Conservation (phyloP, 2,329 filamentous ascomycete species). For the Furcasterigmium furcatum region DNA sequence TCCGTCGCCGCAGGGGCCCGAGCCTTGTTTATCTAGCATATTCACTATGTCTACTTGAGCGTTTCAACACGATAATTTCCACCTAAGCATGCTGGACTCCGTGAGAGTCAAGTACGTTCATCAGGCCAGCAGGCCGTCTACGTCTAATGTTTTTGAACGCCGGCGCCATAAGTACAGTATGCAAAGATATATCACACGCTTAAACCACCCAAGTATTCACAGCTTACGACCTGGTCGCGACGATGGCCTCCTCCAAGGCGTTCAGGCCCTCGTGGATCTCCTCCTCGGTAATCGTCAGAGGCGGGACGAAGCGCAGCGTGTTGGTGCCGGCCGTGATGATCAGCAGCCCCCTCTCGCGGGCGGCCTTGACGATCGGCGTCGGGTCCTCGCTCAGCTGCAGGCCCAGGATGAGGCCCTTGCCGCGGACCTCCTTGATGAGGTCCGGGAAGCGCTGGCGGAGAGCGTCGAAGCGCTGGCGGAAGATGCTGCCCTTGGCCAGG, state of each 20-base stretch:
- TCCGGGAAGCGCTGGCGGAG: conserved; percentile 55
- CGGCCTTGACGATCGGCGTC: conserved; percentile 73
- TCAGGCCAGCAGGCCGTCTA: neutral
- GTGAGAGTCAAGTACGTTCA: no score
- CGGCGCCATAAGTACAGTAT: conserved; percentile 1
- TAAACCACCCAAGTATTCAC: neutral
- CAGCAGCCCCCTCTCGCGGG: conserved; percentile 80
- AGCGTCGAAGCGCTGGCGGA: conserved; percentile 43
- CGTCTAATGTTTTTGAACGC: conserved; percentile 5
- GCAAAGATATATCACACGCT: neutral
- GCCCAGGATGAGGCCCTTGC: conserved; percentile 81
- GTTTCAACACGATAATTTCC: no score
- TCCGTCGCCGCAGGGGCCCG: no score
- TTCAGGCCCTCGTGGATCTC: conserved; percentile 77
- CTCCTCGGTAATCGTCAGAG: conserved; percentile 72
- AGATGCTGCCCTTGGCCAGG: conserved; percentile 56
- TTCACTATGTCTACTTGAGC: no score
- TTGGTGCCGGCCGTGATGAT: conserved; percentile 93
- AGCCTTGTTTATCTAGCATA: no score
- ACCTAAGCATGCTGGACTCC: no score
- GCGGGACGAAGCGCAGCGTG: conserved; percentile 87
- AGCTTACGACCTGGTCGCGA: conserved; percentile 25
- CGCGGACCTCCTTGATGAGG: conserved; percentile 75
- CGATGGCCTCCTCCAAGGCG: conserved; percentile 69
- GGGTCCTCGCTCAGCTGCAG: conserved; percentile 77